Conservation (phyloP, 2,329 filamentous ascomycete genomes). For the Seiridium unicorne region DNA sequence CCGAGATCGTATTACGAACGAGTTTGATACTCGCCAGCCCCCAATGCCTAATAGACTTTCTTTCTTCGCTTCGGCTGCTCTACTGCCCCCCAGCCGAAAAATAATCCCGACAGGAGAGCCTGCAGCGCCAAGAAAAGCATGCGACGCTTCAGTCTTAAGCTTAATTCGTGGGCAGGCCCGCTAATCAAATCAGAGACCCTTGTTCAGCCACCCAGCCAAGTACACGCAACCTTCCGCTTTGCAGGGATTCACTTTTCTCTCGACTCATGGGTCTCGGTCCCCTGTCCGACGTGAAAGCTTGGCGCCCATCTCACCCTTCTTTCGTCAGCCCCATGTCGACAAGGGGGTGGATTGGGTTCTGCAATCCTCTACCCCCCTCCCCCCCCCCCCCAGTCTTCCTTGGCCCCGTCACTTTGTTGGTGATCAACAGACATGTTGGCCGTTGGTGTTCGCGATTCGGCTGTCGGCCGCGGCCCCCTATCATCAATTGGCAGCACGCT, state of each 20-base stretch:
- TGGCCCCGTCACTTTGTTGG: too few species aligned
- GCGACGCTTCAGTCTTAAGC: constrained; percentile 8
- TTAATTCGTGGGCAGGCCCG: constrained; percentile 12
- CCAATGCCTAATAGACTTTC: neutral
- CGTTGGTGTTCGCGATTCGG: too few species aligned
- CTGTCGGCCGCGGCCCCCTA: too few species aligned
- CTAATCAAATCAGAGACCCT: constrained; percentile 10
- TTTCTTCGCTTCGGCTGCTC: neutral
- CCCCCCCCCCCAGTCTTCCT: too few species aligned
- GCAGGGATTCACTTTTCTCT: neutral
- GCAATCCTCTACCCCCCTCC: too few species aligned
- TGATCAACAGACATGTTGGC: too few species aligned
- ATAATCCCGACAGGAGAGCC: neutral
- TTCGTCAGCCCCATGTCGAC: neutral
- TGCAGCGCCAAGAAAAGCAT: neutral
- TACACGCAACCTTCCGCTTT: neutral
- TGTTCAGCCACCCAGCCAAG: neutral
- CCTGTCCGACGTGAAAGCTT: neutral
- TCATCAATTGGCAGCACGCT: too few species aligned
- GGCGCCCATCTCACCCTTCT: neutral
- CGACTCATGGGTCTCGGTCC: neutral
- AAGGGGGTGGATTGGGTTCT: neutral
- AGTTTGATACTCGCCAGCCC: neutral
- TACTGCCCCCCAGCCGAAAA: neutral
- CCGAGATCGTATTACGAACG: neutral